Evolutionary conservation across 2,329 filamentous ascomycete species (phyloP), one percentile per base, ranked within the genome.

Genomic region (Claviceps sp.): DNA sequence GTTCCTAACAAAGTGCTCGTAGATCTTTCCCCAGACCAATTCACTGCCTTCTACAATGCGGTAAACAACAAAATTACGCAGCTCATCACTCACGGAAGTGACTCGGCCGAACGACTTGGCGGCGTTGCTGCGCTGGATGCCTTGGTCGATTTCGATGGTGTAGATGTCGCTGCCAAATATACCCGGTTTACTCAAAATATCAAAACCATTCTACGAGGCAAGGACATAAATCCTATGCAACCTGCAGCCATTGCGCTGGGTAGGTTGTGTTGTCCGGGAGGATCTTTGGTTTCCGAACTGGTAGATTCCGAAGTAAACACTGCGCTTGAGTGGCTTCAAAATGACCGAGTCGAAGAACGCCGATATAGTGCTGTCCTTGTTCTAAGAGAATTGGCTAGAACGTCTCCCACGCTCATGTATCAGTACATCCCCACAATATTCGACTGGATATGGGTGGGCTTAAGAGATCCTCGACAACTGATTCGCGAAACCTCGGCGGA

Each of bases 221-320:
- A 90, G 65, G 93, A 98, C 62, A 87, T 88, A 57, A 82, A 82
- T 51, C 88, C 93, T 22, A 91, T 98, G 84, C 82, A 94, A 52
- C 83, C 87, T 13, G 93, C 94, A 4, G 90, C 93, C 43, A 82
- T 86, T 58, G 90, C 91, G 4, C 76, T 98, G 30, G 93, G 93
- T 46, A 87, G 90, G 64, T 78, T 98, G 54, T 95, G 91, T 55
- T 84, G 88, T 59, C 93, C 93, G 0, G 93, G 93, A 56, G 93
- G 93, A 55, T 90, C 93, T 37, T 76, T 97, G 57, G 95, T 95
- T 45, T 94, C 91, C 7, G 91, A 97, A 67, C 75, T 98, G 51
- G 93, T 98, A 53, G 93, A 98, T 64, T 91, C 89, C 51, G 91
- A 98, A 69, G 90, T 97, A 55, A 94, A 96, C 67, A 93, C 89